A percentile compares a stretch with the other conserved stretches of the same genome.
Conservation (phyloP, 768 basidiomycete species). For the Phanerochaete sordida region DNA sequence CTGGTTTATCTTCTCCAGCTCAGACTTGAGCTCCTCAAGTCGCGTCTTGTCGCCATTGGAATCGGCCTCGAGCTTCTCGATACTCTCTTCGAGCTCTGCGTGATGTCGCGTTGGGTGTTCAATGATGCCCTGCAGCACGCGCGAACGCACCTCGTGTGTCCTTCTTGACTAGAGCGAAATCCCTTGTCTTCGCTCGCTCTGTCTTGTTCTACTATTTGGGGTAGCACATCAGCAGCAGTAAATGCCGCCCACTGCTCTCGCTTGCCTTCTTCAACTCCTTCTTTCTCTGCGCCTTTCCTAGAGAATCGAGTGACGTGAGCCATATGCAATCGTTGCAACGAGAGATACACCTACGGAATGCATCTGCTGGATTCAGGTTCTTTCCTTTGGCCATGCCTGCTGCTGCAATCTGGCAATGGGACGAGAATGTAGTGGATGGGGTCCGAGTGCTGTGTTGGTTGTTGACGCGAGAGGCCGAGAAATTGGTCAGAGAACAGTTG, state of each 20-base stretch:
- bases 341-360: conserved; percentile 57
- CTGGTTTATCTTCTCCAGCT: conserved; percentile 75
- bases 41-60: conserved; percentile 59
- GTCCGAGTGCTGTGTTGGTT: too few relatives aligned
- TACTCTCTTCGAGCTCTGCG: conserved; percentile 78
- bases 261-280: conserved; percentile 94
- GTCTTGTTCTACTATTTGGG: conserved; percentile 83
- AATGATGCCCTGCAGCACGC: background rate
- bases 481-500: too few relatives aligned
- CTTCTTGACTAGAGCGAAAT: conserved; percentile 91
- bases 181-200: conserved; percentile 73
- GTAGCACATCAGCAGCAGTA: conserved; percentile 6
- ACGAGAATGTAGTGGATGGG: too few relatives aligned
- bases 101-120: background rate
- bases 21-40: conserved; percentile 66
- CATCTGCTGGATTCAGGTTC: conserved; percentile 90
- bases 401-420: too few relatives aligned
- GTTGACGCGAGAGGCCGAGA: too few relatives aligned
- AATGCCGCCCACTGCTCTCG: background rate
- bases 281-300: conserved; percentile 90
- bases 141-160: conserved; percentile 70
- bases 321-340: background rate
- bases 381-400: conserved; percentile 91
- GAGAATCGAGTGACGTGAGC: background rate
- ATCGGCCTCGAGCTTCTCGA: conserved; percentile 58